phyloP scores from a whole-genome alignment of 2,329 filamentous ascomycete genomes.

The Pseudocercospora crystallina region DNA sequence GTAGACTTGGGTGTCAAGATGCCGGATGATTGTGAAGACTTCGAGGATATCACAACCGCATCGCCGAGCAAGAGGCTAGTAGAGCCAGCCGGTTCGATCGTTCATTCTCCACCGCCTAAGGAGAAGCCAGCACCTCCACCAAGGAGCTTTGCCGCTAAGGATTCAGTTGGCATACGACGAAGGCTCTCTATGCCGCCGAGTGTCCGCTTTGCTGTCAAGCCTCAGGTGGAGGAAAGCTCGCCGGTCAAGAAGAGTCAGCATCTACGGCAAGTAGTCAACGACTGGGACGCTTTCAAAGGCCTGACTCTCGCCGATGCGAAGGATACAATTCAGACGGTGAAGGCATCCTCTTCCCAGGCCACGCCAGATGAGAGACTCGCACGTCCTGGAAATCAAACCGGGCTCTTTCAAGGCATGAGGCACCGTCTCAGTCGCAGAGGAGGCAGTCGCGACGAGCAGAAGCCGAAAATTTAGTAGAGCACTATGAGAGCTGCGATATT shows the following conservation, averaged over 20 bases:
- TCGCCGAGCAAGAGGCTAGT: conserved; percentile 4
- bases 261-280: background rate
- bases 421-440: background rate
- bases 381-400: too few species aligned
- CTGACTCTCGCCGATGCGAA: background rate
- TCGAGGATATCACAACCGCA: conserved; percentile 8
- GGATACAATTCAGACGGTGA: too few species aligned
- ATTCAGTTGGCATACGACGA: conserved; percentile 9
- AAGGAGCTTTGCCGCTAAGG: background rate
- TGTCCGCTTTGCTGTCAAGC: background rate
- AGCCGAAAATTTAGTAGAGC: too few species aligned
- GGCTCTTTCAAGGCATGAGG: too few species aligned
- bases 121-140: conserved; percentile 6
- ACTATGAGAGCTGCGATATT: too few species aligned
- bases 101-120: conserved; percentile 3
- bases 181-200: background rate
- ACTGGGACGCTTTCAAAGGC: conserved; percentile 2
- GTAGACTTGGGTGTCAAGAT: conserved; percentile 4
- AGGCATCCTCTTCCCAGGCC: too few species aligned
- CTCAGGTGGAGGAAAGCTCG: background rate
- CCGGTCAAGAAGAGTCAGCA: background rate
- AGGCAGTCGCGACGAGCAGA: conserved; percentile 2
- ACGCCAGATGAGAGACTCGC: too few species aligned
- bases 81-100: background rate
- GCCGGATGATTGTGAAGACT: background rate